phyloP scores from a whole-genome alignment of 2,329 filamentous ascomycete species.

The Rhynchosporium secalis region DNA sequence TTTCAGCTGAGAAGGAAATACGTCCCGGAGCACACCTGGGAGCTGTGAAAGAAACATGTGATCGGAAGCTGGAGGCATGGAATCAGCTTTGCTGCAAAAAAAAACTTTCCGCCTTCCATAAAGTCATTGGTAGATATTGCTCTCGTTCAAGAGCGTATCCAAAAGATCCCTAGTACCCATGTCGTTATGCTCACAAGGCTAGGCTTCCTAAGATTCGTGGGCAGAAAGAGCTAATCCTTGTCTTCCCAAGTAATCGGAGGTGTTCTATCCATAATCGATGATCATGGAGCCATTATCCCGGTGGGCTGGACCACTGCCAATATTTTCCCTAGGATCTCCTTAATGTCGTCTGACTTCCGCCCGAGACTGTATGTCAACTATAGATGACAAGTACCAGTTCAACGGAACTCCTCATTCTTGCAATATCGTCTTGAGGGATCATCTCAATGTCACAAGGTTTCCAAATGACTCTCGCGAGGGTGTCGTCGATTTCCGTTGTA shows the following conservation, averaged over 20 bases:
- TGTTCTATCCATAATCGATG: neutral
- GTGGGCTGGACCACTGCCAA: neutral
- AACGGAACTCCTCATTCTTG: neutral
- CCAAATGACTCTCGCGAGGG: neutral
- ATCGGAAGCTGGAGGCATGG: no score
- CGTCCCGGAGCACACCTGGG: no score
- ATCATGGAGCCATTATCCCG: neutral
- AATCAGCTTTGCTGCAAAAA: no score
- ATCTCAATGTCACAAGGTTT: neutral
- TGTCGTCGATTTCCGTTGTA: neutral
- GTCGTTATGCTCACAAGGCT: neutral
- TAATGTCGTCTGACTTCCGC: neutral
- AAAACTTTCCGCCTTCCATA: no score
- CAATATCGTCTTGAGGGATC: neutral
- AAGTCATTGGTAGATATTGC: neutral
- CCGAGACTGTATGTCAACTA: neutral
- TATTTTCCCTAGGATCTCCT: neutral
- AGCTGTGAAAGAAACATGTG: no score
- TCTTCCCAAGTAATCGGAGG: neutral
- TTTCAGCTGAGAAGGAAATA: no score
- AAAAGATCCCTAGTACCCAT: neutral
- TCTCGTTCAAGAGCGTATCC: neutral
- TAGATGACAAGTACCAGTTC: neutral
- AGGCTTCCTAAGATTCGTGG: conserved; percentile 1
- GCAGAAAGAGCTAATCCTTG: neutral